Conservation (phyloP, 2,329 filamentous ascomycete genomes). For the Alternaria conjuncta region DNA sequence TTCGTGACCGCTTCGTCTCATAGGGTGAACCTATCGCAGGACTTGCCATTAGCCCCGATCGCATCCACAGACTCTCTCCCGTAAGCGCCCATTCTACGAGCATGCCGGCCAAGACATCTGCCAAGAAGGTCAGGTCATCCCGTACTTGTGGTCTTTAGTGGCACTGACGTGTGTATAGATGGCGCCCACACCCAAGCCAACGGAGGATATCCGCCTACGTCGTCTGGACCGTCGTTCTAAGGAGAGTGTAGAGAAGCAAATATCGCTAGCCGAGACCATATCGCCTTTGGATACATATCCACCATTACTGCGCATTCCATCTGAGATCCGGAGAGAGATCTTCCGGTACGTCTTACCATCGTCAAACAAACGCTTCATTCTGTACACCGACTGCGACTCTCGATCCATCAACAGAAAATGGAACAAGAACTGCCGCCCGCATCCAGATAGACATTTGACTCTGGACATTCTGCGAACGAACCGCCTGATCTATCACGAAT, state of each 20-base stretch:
- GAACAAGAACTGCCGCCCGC: slow-evolving; percentile 44
- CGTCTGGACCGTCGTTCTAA: slow-evolving; percentile 33
- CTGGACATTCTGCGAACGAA: slow-evolving; percentile 48
- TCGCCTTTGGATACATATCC: slow-evolving; percentile 46
- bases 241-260: slow-evolving; percentile 44
- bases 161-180: slow-evolving; percentile 34
- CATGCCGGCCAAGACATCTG: slow-evolving; percentile 45
- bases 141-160: slow-evolving; percentile 1
- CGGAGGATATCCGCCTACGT: slow-evolving; percentile 36
- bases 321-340: slow-evolving; percentile 48
- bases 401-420: slow-evolving; percentile 47
- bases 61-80: background rate
- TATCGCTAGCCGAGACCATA: slow-evolving; percentile 47
- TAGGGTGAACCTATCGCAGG: slow-evolving; percentile 1
- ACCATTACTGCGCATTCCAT: slow-evolving; percentile 47
- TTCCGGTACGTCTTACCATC: slow-evolving; percentile 47
- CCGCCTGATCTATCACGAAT: slow-evolving; percentile 49
- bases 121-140: slow-evolving; percentile 41
- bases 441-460: slow-evolving; percentile 40
- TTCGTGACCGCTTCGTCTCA: slow-evolving; percentile 14
- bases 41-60: background rate
- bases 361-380: slow-evolving; percentile 52
- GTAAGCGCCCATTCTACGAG: slow-evolving; percentile 5
- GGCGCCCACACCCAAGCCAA: slow-evolving; percentile 33
- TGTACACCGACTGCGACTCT: slow-evolving; percentile 54